Base-by-base conservation (phyloP, 1,284 basidiomycete genomes). In the Ceratorhiza oryzae-sativae region DNA sequence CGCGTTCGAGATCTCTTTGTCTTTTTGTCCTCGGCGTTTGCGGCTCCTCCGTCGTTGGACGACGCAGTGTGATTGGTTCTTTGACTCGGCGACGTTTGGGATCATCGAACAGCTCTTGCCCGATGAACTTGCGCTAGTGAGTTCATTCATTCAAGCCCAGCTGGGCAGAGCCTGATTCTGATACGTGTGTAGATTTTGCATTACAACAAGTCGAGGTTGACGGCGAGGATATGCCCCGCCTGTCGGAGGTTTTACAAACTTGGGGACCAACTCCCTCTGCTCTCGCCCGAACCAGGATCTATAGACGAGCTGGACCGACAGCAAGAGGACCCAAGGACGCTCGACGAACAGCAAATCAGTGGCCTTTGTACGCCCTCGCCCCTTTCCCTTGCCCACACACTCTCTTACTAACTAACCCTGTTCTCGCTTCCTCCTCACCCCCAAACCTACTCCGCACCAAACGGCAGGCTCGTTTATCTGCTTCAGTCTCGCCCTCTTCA, bases 141-240 rank as follows among this genome's bases (percentile, higher is more conserved):
- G 87, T 81, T 39, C 6, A 6, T 13, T 39, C 36, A 39, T 6
- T 13, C 36, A 6, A 13, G 36, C 6, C n/a, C 36, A 39, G 36
- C 36, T 39, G 8, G 36, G 6, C 36, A 39, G 36, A 39, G 36
- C 36, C 8, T 9, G n/a, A 30, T 34, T 45, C n/a, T 13, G 41
- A 53, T 15, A 20, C 53, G 39, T 42, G 53, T 41, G 8, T 73
- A 92, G 91, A 88, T 91, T n/a, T 75, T 92, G 25, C 92, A 90
- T 90, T 92, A 92, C 77, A 93, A 93, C 81, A 91, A 91, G 80
- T 90, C 88, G 77, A 85, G 91, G 1, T 78, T 82, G 3, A 84
- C 82, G 4, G 85, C 87, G 70, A 86, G 91, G 34, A 84, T 93
- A 72, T 93, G 91, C 77, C 91, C 91, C 1, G 86, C 90, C 0